A percentile compares a stretch with the other conserved stretches of the same genome.
phyloP scores from a whole-genome alignment of 352 stramenopile genomes.

The Discostella stelligera region DNA sequence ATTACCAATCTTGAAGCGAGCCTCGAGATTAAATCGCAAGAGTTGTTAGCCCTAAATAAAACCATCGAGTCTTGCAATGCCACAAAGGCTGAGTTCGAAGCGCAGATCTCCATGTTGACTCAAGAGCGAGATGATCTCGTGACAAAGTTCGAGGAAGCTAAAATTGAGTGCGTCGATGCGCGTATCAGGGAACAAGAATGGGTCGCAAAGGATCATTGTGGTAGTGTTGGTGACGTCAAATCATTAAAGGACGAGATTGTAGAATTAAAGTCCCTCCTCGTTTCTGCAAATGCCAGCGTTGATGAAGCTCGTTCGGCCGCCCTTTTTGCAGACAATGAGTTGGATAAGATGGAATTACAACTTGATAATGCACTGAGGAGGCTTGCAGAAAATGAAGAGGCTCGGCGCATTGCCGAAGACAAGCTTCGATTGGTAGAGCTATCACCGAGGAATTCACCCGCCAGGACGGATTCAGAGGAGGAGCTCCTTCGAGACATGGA shows the following conservation, averaged over 20 bases:
- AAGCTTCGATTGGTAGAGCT: constrained; percentile 24
- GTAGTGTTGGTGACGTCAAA: constrained; percentile 9
- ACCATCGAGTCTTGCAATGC: constrained; percentile 13
- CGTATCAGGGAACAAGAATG: constrained; percentile 8
- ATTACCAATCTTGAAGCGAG: constrained; percentile 5
- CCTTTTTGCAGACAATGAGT: constrained; percentile 46
- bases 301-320: constrained; percentile 49
- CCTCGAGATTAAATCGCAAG: constrained; percentile 4
- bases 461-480: constrained; percentile 40
- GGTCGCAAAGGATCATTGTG: not conserved
- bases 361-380: constrained; percentile 55
- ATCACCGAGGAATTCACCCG: constrained; percentile 11
- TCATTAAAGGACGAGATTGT: constrained; percentile 36
- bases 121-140: constrained; percentile 23
- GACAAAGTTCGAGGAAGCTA: constrained; percentile 5
- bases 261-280: constrained; percentile 66
- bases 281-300: constrained; percentile 58
- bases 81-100: constrained; percentile 4
- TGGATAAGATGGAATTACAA: constrained; percentile 53
- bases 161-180: constrained; percentile 16
- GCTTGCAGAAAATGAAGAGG: constrained; percentile 60
- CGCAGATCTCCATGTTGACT: constrained; percentile 14
- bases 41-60: constrained; percentile 1
- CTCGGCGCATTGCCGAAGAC: constrained; percentile 39
- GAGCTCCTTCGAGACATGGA: constrained; percentile 46